Evolutionary conservation across 2,329 filamentous ascomycete species (phyloP), one percentile per base, ranked within the genome.

Genomic region (Xylariaceae sp.): DNA sequence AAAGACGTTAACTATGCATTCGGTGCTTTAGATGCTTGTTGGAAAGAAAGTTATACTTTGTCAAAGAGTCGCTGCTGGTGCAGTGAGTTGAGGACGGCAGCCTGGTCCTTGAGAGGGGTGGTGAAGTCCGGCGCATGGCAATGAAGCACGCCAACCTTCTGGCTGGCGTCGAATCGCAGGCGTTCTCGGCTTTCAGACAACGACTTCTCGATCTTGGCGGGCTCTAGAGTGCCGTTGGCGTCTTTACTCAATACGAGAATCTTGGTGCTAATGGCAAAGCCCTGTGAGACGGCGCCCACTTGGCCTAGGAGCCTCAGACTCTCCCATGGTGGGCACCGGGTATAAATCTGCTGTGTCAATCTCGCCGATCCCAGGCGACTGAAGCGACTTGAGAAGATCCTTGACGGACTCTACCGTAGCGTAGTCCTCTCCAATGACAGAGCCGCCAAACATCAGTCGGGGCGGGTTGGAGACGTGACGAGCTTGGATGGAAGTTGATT

Each of bases 31-130:
- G n/a, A n/a, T n/a, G n/a, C n/a, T n/a, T n/a, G n/a, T n/a, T n/a
- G n/a, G n/a, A n/a, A n/a, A n/a, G n/a, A n/a, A n/a, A n/a, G n/a
- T n/a, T n/a, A 44, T 6, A 43, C 40, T 24, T 36, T 47, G 31
- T 26, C 21, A 14, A 47, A 47, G 4, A 26, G 12, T 6, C 44
- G 29, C 21, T 47, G 2, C 19, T 14, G 6, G 12, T 47, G 8
- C 31, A 16, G 9, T 6, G 29, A 3, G 28, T 47, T 19, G 9
- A 44, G n/a, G 19, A 14, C 19, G 3, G 17, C 21, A 4, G 44
- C 44, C 5, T 47, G 44, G 29, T 47, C 44, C n/a, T 36, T 11
- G 11, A 47, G n/a, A 4, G 44, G 44, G 19, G 44, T 47, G 19
- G 31, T 26, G 6, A 14, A 16, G 31, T 47, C 44, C 3, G 44